A percentile compares a stretch with the other conserved stretches of the same genome.
These are phyloP conservation scores for Lipomyces mesembrius DNA, from an alignment of 805 yeast genomes.

Conservation along the genomic window DNA sequence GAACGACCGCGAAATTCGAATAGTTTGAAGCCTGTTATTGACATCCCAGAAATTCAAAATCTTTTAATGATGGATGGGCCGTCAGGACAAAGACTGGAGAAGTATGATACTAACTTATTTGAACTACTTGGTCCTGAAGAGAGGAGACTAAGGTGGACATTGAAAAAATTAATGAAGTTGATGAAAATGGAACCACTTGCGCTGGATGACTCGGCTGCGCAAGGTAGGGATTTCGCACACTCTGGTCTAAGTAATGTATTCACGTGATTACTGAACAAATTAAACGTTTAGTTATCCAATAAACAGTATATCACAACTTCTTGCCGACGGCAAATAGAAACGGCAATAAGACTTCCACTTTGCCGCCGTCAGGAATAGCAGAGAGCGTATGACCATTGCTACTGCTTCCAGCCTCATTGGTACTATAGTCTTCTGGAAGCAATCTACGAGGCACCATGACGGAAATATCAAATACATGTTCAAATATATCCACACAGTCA, in stretches of 20 bases:
- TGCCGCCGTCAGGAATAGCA: neutral
- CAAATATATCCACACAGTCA: slow-evolving; percentile 11
- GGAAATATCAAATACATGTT: slow-evolving; percentile 19
- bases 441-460: slow-evolving; percentile 13
- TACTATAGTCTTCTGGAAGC: neutral
- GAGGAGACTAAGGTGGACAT: neutral
- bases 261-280: neutral
- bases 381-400: neutral
- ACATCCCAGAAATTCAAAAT: too few species aligned
- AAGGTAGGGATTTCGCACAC: neutral
- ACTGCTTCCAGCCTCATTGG: slow-evolving; percentile 4
- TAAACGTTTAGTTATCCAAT: neutral
- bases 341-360: slow-evolving; percentile 15
- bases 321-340: slow-evolving; percentile 21
- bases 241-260: neutral
- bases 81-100: neutral
- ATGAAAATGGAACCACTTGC: neutral
- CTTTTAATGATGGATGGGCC: neutral
- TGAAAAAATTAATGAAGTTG: neutral
- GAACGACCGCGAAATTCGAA: neutral
- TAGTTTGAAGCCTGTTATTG: neutral
- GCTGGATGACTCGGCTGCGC: neutral
- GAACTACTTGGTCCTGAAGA: neutral
- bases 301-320: slow-evolving; percentile 2
- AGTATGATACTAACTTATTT: neutral